phyloP scores from a whole-genome alignment of 345 rosid genomes.

The Citrus sp. region DNA sequence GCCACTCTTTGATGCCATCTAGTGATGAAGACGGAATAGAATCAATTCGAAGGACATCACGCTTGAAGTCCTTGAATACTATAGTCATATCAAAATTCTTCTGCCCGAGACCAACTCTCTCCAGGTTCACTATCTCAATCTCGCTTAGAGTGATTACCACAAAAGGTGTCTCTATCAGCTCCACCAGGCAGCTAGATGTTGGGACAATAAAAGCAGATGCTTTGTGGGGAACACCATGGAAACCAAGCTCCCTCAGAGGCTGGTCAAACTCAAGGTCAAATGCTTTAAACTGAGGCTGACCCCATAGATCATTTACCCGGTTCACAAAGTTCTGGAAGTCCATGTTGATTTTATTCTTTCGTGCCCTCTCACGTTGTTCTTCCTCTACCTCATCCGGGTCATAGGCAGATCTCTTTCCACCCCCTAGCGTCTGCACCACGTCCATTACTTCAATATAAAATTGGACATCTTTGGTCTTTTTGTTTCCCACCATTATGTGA shows the following conservation, averaged over 20 bases:
- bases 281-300: conserved; percentile 43
- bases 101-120: conserved; percentile 56
- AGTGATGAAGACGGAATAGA: conserved; percentile 51
- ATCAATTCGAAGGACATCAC: conserved; percentile 51
- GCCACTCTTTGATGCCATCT: conserved; percentile 54
- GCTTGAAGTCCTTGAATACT: conserved; percentile 57
- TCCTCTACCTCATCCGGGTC: conserved; percentile 64
- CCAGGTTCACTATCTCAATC: conserved; percentile 56
- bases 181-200: conserved; percentile 48
- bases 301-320: conserved; percentile 47
- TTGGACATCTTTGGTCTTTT: conserved; percentile 52
- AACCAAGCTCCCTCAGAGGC: conserved; percentile 49
- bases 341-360: conserved; percentile 46
- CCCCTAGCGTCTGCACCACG: conserved; percentile 47
- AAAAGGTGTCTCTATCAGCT: conserved; percentile 44
- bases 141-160: conserved; percentile 47
- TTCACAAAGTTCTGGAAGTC: conserved; percentile 50
- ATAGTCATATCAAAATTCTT: conserved; percentile 54
- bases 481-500: conserved; percentile 61
- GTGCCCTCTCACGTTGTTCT: conserved; percentile 46
- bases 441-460: conserved; percentile 56
- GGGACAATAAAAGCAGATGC: conserved; percentile 52
- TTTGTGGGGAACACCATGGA: conserved; percentile 56
- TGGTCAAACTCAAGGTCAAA: conserved; percentile 59
- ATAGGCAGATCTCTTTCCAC: conserved; percentile 51